Evolutionary conservation across 2,329 filamentous ascomycete species (phyloP).

Genomic region (Colletotrichum sp.): DNA sequence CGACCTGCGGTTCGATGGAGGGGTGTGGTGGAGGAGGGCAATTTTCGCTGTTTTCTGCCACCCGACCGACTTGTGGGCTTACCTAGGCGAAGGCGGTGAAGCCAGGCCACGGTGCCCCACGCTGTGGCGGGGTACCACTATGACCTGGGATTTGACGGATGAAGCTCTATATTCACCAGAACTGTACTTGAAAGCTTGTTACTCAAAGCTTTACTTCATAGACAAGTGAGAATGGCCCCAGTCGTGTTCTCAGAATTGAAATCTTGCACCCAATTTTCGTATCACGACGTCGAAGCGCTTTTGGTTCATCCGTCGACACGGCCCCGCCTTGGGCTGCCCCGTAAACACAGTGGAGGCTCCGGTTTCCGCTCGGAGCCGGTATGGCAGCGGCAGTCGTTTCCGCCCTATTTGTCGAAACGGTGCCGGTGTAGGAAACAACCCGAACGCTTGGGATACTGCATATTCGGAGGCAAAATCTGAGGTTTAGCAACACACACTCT

Average conservation of each 20-base stretch:
- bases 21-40: conserved; percentile 14
- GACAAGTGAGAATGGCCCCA: not conserved
- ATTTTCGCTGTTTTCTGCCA: conserved; percentile 22
- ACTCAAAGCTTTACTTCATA: not conserved
- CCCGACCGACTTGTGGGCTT: not conserved
- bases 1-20: conserved; percentile 14
- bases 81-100: not conserved
- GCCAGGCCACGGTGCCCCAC: not conserved
- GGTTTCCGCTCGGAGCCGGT: not conserved
- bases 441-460: not conserved
- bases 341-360: not conserved
- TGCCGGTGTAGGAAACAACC: not conserved
- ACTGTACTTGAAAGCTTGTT: not conserved
- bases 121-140: not conserved
- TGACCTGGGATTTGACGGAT: not conserved
- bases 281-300: not conserved
- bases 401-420: not conserved
- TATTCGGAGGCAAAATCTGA: not conserved
- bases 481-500: not conserved
- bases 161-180: not conserved
- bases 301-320: not conserved
- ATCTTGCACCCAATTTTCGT: not conserved
- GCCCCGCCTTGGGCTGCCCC: conserved; percentile 1
- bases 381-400: not conserved
- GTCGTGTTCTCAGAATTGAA: not conserved